phyloP scores from a whole-genome alignment of 306 rosid species.

The Albizia julibrissin region DNA sequence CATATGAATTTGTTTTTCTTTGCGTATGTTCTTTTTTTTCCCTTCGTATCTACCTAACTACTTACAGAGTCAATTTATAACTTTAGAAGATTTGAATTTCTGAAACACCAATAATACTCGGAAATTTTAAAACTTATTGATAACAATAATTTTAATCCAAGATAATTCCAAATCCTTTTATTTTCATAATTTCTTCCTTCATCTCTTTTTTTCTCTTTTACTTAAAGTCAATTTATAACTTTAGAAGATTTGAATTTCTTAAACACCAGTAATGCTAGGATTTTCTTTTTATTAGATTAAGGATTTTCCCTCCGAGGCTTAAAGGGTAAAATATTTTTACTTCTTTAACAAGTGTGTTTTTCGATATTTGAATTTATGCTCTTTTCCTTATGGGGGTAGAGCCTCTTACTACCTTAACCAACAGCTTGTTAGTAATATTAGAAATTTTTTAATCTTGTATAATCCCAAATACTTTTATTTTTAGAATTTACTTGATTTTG shows the following conservation, averaged over 20 bases:
- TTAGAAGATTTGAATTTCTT: neutral
- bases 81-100: neutral
- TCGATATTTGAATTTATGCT: fast-evolving
- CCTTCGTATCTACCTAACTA: neutral
- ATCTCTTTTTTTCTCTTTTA: too few relatives aligned
- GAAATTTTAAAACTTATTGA: neutral
- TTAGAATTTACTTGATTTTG: too few relatives aligned
- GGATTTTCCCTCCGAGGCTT: fast-evolving
- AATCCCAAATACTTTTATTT: neutral
- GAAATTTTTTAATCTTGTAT: neutral
- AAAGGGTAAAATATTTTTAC: fast-evolving
- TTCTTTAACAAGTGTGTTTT: fast-evolving
- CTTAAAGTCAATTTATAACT: too few relatives aligned
- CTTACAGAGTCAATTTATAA: too few relatives aligned
- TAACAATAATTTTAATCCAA: neutral
- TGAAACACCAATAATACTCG: neutral
- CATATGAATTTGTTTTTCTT: too few relatives aligned
- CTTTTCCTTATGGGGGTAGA: fast-evolving
- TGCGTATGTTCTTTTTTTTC: too few relatives aligned
- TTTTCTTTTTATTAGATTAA: too few relatives aligned
- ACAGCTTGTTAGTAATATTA: too few relatives aligned
- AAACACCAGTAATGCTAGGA: neutral
- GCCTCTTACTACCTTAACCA: too few relatives aligned
- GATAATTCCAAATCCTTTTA: neutral
- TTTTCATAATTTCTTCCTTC: neutral